Base-by-base conservation (phyloP, 169 alveolate species). In the Neospora caninum region DNA sequence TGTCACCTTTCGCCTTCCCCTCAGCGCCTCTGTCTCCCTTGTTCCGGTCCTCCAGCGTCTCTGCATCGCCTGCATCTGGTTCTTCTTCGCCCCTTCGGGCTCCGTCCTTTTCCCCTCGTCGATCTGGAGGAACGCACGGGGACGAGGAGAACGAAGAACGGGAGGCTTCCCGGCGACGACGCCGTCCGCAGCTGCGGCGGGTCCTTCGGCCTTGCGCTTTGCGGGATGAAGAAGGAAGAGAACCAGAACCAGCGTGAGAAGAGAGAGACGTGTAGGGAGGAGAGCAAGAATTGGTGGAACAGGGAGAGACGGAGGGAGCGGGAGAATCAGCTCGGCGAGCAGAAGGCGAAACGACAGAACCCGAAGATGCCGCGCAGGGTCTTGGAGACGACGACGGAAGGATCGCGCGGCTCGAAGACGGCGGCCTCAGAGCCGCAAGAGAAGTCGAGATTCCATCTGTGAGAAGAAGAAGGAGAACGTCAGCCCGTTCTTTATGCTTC, bases 371-470 rank as follows among this genome's bases (percentile, higher is more conserved):
- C 58, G 58, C 27, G 16, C 58, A 22, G 18, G 58, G 58, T 49
- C 22, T 45, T 45, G 87, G 45, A 78, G 87, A 78, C 29, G 87
- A 34, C 25, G 87, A 20, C 13, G 45, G 13, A 78, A 34, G 2
- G 87, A 39, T 0, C 18, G 45, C 0, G 29, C 45, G 45, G 0
- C 87, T 22, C 7, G 87, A 18, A 39, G 87, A 78, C 42, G 87
- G 87, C 29, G 87, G 87, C 43, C n/a, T 34, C 31, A 78, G 87
- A 78, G 87, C 87, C 27, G 87, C 87, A 34, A 78, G 87, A 78
- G 43, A 16, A 27, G 87, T 38, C 18, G 41, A 39, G 45, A 34
- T 31, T 22, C 87, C 87, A 45, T 78, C 87, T 31, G 87, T 25
- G 87, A 78, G 87, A 9, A 78, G 87, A 29, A 78, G 87, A 9